Conservation (phyloP, 805 yeast species). For the Candida silvatica region DNA sequence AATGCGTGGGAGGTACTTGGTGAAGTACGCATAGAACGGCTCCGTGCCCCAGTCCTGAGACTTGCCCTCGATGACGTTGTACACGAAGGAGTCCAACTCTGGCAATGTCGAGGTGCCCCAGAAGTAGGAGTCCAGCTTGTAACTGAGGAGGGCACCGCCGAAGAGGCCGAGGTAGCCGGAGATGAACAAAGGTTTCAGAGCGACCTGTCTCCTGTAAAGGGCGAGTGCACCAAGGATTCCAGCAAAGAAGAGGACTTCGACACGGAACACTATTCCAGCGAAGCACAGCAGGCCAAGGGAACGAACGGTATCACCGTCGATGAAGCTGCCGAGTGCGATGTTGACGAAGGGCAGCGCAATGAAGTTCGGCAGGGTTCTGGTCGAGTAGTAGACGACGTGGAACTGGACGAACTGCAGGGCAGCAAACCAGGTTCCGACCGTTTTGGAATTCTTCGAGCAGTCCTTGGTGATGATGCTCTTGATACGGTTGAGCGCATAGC, state of each 20-base stretch:
- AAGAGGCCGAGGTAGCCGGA: conserved; percentile 40
- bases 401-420: conserved; percentile 60
- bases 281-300: conserved; percentile 51
- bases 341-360: conserved; percentile 70
- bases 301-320: conserved; percentile 37
- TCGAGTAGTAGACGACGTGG: conserved; percentile 71
- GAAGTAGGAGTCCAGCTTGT: conserved; percentile 60
- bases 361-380: conserved; percentile 85
- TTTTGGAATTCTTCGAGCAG: conserved; percentile 13
- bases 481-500: conserved; percentile 39
- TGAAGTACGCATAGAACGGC: conserved; percentile 64
- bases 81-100: conserved; percentile 63
- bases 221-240: conserved; percentile 39
- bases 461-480: conserved; percentile 29
- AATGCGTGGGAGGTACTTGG: conserved; percentile 38
- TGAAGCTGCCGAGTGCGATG: conserved; percentile 39
- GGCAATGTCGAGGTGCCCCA: conserved; percentile 59
- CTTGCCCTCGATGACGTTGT: conserved; percentile 70
- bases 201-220: conserved; percentile 35
- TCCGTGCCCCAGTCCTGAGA: conserved; percentile 79
- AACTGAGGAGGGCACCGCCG: conserved; percentile 40
- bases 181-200: conserved; percentile 30
- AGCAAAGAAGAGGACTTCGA: conserved; percentile 57
- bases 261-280: conserved; percentile 59
- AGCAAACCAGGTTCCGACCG: conserved; percentile 48